Base-by-base conservation (phyloP, 1,139 yeast species). In the Kurtzmaniella quercitrusa region DNA sequence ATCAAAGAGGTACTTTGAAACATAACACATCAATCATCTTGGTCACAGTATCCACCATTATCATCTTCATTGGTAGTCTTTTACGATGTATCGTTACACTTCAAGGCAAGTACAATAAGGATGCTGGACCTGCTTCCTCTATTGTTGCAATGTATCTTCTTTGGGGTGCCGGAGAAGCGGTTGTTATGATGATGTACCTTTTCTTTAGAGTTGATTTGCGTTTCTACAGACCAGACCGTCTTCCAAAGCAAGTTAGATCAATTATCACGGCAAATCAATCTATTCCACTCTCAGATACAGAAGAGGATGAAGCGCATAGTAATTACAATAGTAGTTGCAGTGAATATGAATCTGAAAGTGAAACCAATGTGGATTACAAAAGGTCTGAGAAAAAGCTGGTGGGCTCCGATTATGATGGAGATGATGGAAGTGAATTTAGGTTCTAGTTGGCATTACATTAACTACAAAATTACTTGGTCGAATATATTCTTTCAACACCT, bases 81-180 rank as follows among this genome's bases (percentile, higher is more conserved):
- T 70, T 78, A 50, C 72, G 94, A 55, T 64, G 77, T 42, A 77
- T 85, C 33, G 74, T 79, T 7, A 63, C 75, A 15, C 82, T 85
- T 54, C 70, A 68, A 51, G 61, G 52, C 6, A 48, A 55, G 29
- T 52, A 51, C 40, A 19, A 17, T 12, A 51, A 53, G 39, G 53
- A 62, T 42, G 50, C 56, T 39, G 48, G 61, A 5, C 42, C 54
- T 0, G 49, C 63, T 3, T 59, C 65, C 41, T 49, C 52, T 21
- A 77, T 81, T 11, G 74, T 77, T 41, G 80, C 80, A 25, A 77
- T 82, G 82, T 85, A 83, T 59, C 70, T 82, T 31, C 65, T 79
- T 50, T 85, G 87, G 79, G 76, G 76, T 17, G 56, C 59, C 9
- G 62, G 68, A 36, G 77, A 72, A 54, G 49, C 53, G 11, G 50